phyloP scores from a whole-genome alignment of 2,329 filamentous ascomycete species.

The Ophiosphaerella herpotricha region DNA sequence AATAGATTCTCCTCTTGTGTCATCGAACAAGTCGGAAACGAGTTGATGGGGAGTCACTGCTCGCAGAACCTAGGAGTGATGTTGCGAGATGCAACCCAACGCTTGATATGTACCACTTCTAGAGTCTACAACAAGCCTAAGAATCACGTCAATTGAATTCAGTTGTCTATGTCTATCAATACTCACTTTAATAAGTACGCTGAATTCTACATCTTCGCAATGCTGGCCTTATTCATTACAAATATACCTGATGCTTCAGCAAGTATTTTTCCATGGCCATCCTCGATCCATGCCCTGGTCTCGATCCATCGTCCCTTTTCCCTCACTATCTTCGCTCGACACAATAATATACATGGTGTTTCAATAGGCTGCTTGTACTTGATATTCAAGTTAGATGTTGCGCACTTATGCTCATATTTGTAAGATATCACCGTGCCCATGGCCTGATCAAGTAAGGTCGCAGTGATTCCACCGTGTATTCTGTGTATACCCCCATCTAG shows the following conservation, averaged over 20 bases:
- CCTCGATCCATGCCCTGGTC: conserved; percentile 26
- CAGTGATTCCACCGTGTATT: conserved; percentile 34
- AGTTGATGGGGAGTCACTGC: too few species aligned
- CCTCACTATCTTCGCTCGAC: conserved; percentile 22
- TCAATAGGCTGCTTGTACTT: conserved; percentile 29
- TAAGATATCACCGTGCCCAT: conserved; percentile 27
- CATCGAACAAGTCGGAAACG: too few species aligned
- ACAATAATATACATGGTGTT: conserved; percentile 28
- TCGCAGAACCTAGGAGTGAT: too few species aligned
- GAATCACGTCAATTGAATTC: too few species aligned
- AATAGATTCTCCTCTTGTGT: too few species aligned
- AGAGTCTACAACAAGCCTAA: too few species aligned
- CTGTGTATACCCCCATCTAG: conserved; percentile 24
- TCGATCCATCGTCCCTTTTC: conserved; percentile 31
- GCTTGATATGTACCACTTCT: too few species aligned
- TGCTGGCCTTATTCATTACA: conserved; percentile 20
- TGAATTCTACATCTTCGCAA: conserved; percentile 9
- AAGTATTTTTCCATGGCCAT: conserved; percentile 29
- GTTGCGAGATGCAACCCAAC: too few species aligned
- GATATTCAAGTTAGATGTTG: conserved; percentile 28
- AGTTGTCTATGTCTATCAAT: too few species aligned
- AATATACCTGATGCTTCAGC: conserved; percentile 26
- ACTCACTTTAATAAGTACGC: too few species aligned
- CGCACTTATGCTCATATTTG: conserved; percentile 14
- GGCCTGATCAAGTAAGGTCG: conserved; percentile 31